phyloP scores from a whole-genome alignment of 2,329 filamentous ascomycete species.

The Fonsecaea erecta region DNA sequence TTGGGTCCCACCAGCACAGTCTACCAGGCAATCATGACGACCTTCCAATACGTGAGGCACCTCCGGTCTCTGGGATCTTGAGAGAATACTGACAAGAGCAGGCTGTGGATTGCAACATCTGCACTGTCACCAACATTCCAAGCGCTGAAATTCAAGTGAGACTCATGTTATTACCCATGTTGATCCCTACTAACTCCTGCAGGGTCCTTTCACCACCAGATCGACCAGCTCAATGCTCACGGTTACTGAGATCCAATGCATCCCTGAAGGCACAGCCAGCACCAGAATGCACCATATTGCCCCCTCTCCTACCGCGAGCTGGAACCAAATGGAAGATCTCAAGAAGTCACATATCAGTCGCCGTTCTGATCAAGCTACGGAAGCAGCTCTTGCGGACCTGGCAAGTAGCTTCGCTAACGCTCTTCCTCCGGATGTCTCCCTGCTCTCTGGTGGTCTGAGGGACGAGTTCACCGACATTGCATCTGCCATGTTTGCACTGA shows the following conservation, averaged over 20 bases:
- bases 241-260: slow-evolving; percentile 34
- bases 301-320: slow-evolving; percentile 4
- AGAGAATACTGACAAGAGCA: slow-evolving; percentile 18
- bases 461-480: slow-evolving; percentile 22
- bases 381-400: slow-evolving; percentile 16
- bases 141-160: slow-evolving; percentile 28
- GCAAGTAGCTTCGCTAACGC: slow-evolving; percentile 18
- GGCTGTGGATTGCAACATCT: slow-evolving; percentile 36
- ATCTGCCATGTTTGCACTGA: slow-evolving; percentile 32
- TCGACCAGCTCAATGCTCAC: slow-evolving; percentile 31
- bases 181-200: slow-evolving; percentile 11
- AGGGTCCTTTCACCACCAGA: slow-evolving; percentile 33
- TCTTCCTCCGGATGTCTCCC: slow-evolving; percentile 22
- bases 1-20: slow-evolving; percentile 34
- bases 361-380: slow-evolving; percentile 16
- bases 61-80: neutral
- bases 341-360: slow-evolving; percentile 13
- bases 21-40: slow-evolving; percentile 35
- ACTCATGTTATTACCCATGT: neutral
- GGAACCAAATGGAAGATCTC: slow-evolving; percentile 6
- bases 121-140: slow-evolving; percentile 35
- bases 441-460: slow-evolving; percentile 22
- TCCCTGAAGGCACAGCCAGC: slow-evolving; percentile 28
- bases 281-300: slow-evolving; percentile 23
- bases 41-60: slow-evolving; percentile 30